Evolutionary conservation across 2,329 filamentous ascomycete genomes (phyloP), one percentile per base, ranked within the genome.

Genomic region (Samsoniella hepiali): DNA sequence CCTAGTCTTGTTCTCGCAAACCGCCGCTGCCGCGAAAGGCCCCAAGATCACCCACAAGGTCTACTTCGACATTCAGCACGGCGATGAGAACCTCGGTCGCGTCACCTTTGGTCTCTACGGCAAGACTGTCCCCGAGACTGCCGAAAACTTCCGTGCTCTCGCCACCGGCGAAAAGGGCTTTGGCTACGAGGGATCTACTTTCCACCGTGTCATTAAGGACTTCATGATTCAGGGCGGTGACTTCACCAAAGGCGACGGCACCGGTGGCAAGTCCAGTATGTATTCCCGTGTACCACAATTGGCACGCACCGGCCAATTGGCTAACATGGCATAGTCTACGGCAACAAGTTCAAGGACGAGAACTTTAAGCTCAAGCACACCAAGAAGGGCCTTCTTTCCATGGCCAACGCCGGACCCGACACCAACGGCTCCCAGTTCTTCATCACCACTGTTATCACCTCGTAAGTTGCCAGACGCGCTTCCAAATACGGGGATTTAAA

Each of bases 1-100:
- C 69, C 82, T 94, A 74, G 79, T 93, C 69, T 86, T 91, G 80
- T 87, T 96, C 74, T 84, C 89, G 69, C 88, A 92, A 78, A 84
- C 86, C 40, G 87, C 85, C 65, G 87, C 90, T 70, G 90, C 91
- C 62, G 82, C 82, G 69, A 92, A 94, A 82, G 94, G 95, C 54
- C 94, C 92, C 67, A 96, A 95, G 87, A 94, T 97, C 82, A 97
- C 93, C 72, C 84, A 91, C 84, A 97, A 96, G 87, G 92, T 95
- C 78, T 95, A 87, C 84, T 94, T 96, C 77, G 91, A 95, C 77
- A 88, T 96, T 69, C 79, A 83, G 72, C 88, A 92, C 72, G 91
- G 89, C 72, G 91, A 91, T 67, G 82, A 92, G 78, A 75, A 83
- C 55, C 74, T 94, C 49, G 91, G 91, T 66, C 87, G 89, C 66